A percentile compares a stretch with the other conserved stretches of the same genome.
Evolutionary conservation across 2,329 filamentous ascomycete species (phyloP).

Genomic region (Xylaria hypoxylon): DNA sequence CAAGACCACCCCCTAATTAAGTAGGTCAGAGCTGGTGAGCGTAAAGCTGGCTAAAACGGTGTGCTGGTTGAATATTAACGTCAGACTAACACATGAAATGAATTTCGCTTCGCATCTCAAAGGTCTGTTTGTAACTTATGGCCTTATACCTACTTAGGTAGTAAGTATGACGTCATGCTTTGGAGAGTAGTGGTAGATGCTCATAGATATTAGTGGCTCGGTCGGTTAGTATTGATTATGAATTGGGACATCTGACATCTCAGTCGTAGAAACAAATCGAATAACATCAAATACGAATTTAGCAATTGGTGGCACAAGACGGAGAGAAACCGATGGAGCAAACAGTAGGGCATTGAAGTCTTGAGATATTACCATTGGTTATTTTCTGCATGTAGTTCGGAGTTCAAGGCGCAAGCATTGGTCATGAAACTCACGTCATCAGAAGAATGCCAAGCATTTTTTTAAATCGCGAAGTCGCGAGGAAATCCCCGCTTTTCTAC

Average conservation of each 20-base stretch:
- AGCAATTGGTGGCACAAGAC: background rate
- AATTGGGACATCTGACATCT: background rate
- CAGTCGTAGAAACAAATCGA: background rate
- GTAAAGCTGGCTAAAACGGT: too few species aligned
- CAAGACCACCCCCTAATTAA: background rate
- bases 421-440: conserved; percentile 7
- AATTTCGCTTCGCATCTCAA: too few species aligned
- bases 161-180: background rate
- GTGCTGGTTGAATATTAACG: too few species aligned
- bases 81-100: too few species aligned
- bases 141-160: too few species aligned
- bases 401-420: background rate
- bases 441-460: conserved; percentile 17
- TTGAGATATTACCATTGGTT: too few species aligned
- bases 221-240: background rate
- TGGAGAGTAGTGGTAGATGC: background rate
- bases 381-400: background rate
- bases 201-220: background rate
- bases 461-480: conserved; percentile 31
- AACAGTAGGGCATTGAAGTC: too few species aligned
- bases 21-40: background rate
- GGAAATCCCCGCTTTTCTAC: conserved; percentile 7
- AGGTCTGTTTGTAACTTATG: too few species aligned
- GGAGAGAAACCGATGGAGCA: too few species aligned
- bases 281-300: background rate